Conservation (phyloP, 345 rosid species). For the Garcia nutans region DNA sequence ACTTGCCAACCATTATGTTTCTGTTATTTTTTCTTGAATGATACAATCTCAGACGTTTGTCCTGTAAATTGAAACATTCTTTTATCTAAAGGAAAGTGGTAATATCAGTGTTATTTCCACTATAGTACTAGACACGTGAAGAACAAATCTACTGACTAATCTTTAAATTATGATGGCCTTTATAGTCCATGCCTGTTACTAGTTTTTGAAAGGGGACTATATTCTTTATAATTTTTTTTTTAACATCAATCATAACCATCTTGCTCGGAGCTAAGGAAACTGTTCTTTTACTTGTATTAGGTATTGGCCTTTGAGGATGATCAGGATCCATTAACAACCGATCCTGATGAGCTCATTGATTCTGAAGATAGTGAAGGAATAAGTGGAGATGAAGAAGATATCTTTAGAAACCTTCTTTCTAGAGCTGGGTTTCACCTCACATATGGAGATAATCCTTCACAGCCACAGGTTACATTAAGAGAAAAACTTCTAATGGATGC, state of each 20-base stretch:
- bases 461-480: conserved; percentile 80
- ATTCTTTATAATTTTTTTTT: not conserved
- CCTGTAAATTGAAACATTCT: not conserved
- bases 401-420: conserved; percentile 90
- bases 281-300: conserved; percentile 41
- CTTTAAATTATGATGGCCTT: not conserved
- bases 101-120: not conserved
- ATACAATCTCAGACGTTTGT: not conserved
- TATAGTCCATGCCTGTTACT: not conserved
- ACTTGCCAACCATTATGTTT: not conserved
- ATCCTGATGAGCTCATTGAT: conserved; percentile 98
- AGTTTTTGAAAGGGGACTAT: not conserved
- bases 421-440: conserved; percentile 97
- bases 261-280: not conserved
- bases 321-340: conserved; percentile 96
- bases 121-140: not conserved
- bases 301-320: conserved; percentile 97
- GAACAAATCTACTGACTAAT: not conserved
- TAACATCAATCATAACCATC: not conserved
- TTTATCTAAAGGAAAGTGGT: not conserved
- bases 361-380: conserved; percentile 97
- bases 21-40: not conserved
- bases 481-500: conserved; percentile 99
- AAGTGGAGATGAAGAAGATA: conserved; percentile 98
- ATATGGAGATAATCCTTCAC: conserved; percentile 86